phyloP scores from a whole-genome alignment of 768 basidiomycete species.

The Mrakia blollopis region DNA sequence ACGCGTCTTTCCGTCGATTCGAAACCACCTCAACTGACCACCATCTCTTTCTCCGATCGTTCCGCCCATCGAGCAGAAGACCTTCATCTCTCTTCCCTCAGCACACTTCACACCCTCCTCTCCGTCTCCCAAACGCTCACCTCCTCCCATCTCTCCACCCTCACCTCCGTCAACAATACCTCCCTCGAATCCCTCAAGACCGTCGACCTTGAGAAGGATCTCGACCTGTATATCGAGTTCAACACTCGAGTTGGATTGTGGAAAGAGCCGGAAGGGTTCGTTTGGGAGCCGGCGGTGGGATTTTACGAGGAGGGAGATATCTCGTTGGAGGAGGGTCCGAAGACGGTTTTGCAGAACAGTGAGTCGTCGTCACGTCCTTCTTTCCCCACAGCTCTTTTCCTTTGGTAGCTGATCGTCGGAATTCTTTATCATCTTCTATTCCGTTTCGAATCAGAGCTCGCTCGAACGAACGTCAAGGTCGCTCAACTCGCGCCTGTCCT shows the following conservation, averaged over 20 bases:
- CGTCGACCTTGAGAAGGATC: slow-evolving; percentile 59
- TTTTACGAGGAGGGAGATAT: slow-evolving; percentile 70
- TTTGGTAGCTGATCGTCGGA: not conserved
- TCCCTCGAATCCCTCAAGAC: slow-evolving; percentile 36
- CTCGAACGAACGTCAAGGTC: slow-evolving; percentile 11
- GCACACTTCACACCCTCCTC: slow-evolving; percentile 53
- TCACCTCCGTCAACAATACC: not conserved
- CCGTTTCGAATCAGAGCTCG: slow-evolving; percentile 13
- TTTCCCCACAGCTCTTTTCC: not conserved
- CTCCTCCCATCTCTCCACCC: slow-evolving; percentile 50
- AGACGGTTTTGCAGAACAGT: slow-evolving; percentile 73
- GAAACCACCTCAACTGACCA: not conserved
- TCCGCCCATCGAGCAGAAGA: slow-evolving; percentile 6
- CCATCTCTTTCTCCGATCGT: not conserved
- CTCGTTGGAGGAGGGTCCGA: slow-evolving; percentile 63
- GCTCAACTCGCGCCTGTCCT: slow-evolving; percentile 15
- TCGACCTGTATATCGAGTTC: slow-evolving; percentile 65
- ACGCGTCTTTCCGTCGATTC: not conserved
- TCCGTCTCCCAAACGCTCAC: slow-evolving; percentile 60
- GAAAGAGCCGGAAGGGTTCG: slow-evolving; percentile 60
- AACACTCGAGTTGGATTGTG: slow-evolving; percentile 60
- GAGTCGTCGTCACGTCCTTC: not conserved
- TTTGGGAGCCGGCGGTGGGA: slow-evolving; percentile 65
- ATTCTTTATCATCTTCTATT: not conserved
- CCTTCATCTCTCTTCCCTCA: slow-evolving; percentile 48